Evolutionary conservation across 208 protist species (phyloP).

Genomic region (Leptomonas seymouri): DNA sequence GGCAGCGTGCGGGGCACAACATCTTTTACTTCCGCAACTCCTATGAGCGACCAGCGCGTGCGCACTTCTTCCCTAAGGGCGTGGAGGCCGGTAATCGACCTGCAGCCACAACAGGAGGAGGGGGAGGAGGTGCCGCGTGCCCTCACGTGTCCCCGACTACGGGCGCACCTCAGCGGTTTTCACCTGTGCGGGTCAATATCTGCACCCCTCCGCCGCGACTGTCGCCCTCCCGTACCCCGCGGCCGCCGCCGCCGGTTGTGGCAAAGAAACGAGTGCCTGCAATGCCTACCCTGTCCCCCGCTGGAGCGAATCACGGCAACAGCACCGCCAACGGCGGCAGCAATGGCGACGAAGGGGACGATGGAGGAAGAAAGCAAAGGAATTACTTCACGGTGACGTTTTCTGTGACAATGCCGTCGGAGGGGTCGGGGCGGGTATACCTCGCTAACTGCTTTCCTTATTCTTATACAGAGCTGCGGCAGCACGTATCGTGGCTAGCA

Average conservation of each 20-base stretch:
- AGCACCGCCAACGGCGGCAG: background rate
- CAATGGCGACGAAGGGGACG: slow-evolving; percentile 5
- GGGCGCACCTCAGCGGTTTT: background rate
- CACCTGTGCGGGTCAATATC: background rate
- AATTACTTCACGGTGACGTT: slow-evolving; percentile 95
- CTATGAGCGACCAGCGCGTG: slow-evolving; percentile 60
- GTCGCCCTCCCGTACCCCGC: slow-evolving; percentile 15
- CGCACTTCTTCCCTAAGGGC: slow-evolving; percentile 29
- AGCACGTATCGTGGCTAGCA: slow-evolving; percentile 57
- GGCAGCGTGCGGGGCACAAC: slow-evolving; percentile 65
- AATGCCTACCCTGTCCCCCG: background rate
- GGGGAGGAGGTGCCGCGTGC: background rate
- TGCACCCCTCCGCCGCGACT: slow-evolving; percentile 8
- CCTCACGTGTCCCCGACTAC: background rate
- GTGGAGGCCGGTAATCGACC: slow-evolving; percentile 3
- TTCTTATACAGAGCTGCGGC: slow-evolving; percentile 92
- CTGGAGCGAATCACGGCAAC: background rate
- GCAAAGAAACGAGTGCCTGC: slow-evolving; percentile 19
- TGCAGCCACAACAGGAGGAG: no score
- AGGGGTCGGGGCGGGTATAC: slow-evolving; percentile 78
- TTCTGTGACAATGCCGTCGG: slow-evolving; percentile 77
- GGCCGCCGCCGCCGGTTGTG: slow-evolving; percentile 18
- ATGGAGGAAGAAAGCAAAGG: slow-evolving; percentile 23
- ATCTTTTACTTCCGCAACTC: slow-evolving; percentile 88
- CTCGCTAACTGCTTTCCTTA: slow-evolving; percentile 97